phyloP scores from a whole-genome alignment of 2,329 filamentous ascomycete species.

The Aureobasidium mangrovei region DNA sequence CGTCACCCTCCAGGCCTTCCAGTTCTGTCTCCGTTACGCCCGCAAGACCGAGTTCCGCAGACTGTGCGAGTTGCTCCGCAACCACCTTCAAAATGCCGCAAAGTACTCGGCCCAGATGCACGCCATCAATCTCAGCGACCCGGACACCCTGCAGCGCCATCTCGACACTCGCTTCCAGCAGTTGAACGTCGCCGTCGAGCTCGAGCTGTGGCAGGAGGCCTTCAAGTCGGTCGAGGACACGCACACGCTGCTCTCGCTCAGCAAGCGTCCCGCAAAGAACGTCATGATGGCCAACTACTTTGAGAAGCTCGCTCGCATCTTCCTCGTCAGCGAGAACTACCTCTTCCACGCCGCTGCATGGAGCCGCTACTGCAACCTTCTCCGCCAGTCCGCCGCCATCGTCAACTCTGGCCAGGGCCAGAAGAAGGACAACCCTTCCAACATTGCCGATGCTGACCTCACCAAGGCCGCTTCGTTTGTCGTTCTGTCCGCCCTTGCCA shows the following conservation, averaged over 20 bases:
- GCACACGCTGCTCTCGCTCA: conserved; percentile 90
- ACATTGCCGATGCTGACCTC: conserved; percentile 76
- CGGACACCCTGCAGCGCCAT: conserved; percentile 93
- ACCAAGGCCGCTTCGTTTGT: conserved; percentile 95
- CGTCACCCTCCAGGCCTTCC: conserved; percentile 95
- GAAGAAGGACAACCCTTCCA: conserved; percentile 87
- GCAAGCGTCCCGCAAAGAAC: conserved; percentile 97
- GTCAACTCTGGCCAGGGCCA: conserved; percentile 77
- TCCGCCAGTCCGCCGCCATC: conserved; percentile 78
- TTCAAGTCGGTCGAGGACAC: conserved; percentile 99
- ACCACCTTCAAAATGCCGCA: conserved; percentile 97
- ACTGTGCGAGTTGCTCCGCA: conserved; percentile 93
- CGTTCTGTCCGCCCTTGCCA: conserved; percentile 87
- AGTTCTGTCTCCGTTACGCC: conserved; percentile 96
- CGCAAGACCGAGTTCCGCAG: conserved; percentile 99
- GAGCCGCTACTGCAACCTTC: conserved; percentile 94
- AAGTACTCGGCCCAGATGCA: conserved; percentile 99
- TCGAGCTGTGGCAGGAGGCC: conserved; percentile 98
- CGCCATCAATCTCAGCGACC: conserved; percentile 96
- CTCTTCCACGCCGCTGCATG: conserved; percentile 97
- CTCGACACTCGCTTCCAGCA: conserved; percentile 98
- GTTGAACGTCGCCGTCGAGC: conserved; percentile 92
- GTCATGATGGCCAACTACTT: conserved; percentile 99
- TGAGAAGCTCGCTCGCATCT: conserved; percentile 97
- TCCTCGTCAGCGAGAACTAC: conserved; percentile 98